phyloP scores from a whole-genome alignment of 208 protist genomes.

The Leishmania guyanensis region DNA sequence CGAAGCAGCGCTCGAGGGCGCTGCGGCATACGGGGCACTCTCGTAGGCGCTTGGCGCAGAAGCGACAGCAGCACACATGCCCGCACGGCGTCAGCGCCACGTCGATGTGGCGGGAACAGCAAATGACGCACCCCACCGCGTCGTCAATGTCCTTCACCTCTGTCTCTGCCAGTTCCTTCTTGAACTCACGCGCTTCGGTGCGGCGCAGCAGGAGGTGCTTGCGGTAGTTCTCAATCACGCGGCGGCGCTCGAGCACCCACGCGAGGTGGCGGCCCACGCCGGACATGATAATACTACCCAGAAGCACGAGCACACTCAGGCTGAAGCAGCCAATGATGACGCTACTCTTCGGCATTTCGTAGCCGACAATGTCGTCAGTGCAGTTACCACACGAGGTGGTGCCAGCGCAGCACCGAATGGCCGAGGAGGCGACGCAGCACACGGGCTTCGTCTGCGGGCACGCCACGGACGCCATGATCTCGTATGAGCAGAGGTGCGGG shows the following conservation, averaged over 20 bases:
- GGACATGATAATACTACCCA: conserved; percentile 43
- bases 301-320: conserved; percentile 38
- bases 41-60: conserved; percentile 40
- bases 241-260: conserved; percentile 39
- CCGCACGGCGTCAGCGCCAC: conserved; percentile 48
- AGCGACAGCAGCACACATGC: conserved; percentile 49
- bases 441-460: conserved; percentile 29
- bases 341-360: conserved; percentile 38
- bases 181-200: conserved; percentile 32
- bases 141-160: conserved; percentile 35
- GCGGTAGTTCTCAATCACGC: conserved; percentile 31
- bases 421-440: conserved; percentile 36
- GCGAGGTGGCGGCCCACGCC: conserved; percentile 40
- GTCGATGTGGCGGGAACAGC: conserved; percentile 49
- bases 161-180: conserved; percentile 35
- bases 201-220: conserved; percentile 30
- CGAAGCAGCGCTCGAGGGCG: conserved; percentile 37
- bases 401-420: conserved; percentile 37
- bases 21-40: conserved; percentile 54
- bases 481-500: conserved; percentile 32
- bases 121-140: conserved; percentile 45
- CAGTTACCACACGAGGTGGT: conserved; percentile 33
- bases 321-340: conserved; percentile 39
- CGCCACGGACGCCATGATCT: conserved; percentile 25
- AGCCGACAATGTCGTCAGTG: conserved; percentile 27